These are phyloP conservation scores for Aspergillus hiratsukae DNA, from an alignment of 2,329 filamentous ascomycete genomes.

Conservation along the genomic window DNA sequence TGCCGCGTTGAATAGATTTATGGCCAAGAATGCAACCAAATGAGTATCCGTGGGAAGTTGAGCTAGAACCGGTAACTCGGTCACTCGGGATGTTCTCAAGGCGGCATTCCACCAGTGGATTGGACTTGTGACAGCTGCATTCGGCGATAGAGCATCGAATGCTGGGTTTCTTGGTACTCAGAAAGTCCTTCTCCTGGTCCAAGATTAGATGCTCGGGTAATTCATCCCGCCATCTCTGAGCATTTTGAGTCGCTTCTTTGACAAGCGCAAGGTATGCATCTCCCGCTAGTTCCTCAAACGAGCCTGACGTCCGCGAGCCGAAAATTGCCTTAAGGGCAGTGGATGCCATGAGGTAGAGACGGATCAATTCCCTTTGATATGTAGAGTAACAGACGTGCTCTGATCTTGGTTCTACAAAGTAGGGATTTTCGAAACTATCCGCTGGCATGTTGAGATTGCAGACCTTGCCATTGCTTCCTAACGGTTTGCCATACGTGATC, in stretches of 20 bases:
- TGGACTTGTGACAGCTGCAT: slow-evolving; percentile 9
- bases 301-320: slow-evolving; percentile 18
- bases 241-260: slow-evolving; percentile 14
- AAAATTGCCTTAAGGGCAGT: slow-evolving; percentile 21
- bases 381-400: slow-evolving; percentile 19
- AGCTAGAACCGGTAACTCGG: slow-evolving; percentile 27
- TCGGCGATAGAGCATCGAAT: slow-evolving; percentile 2
- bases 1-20: slow-evolving; percentile 44
- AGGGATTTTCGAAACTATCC: slow-evolving; percentile 29
- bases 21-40: slow-evolving; percentile 42
- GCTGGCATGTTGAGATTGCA: slow-evolving; percentile 33
- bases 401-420: slow-evolving; percentile 14
- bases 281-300: slow-evolving; percentile 14
- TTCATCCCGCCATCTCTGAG: slow-evolving; percentile 14
- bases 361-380: slow-evolving; percentile 22
- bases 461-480: slow-evolving; percentile 42
- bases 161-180: neutral
- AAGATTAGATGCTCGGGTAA: slow-evolving; percentile 16
- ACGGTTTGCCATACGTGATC: slow-evolving; percentile 38
- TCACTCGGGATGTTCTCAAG: slow-evolving; percentile 36
- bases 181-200: slow-evolving; percentile 17
- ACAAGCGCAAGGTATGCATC: slow-evolving; percentile 16
- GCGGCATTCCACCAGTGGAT: slow-evolving; percentile 33
- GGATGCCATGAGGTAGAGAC: slow-evolving; percentile 21
- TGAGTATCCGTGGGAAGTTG: slow-evolving; percentile 41